Conservation (phyloP, 306 rosid species). For the Rosa persica region DNA sequence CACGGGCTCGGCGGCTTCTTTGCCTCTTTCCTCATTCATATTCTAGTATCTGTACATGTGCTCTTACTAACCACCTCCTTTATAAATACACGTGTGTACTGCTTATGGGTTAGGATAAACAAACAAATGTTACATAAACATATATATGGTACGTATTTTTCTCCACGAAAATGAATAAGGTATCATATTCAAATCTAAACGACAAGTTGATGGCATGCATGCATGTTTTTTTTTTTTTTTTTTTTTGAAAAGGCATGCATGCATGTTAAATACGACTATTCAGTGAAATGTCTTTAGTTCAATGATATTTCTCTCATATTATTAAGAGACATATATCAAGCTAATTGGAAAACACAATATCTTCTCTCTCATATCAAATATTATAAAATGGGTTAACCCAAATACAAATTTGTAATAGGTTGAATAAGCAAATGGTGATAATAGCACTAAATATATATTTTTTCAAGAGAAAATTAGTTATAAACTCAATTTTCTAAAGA, state of each 20-base stretch:
- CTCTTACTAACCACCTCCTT: background rate
- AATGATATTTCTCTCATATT: background rate
- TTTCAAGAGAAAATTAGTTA: too few species aligned
- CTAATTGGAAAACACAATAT: background rate
- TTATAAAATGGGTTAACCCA: background rate
- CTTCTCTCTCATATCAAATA: background rate
- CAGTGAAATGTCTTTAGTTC: too few species aligned
- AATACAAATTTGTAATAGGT: background rate
- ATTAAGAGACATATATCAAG: background rate
- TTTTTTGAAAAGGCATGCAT: too few species aligned
- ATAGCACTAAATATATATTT: background rate
- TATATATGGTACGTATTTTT: background rate
- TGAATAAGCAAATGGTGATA: background rate
- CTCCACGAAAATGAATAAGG: background rate
- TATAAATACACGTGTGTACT: background rate
- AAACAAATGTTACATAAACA: background rate
- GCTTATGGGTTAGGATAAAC: background rate
- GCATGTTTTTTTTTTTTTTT: too few species aligned
- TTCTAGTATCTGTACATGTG: background rate
- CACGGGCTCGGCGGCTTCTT: constrained; percentile 20
- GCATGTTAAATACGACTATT: too few species aligned
- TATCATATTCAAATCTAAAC: background rate
- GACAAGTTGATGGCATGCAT: too few species aligned
- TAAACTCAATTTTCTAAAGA: too few species aligned
- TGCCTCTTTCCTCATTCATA: background rate